Base-by-base conservation (phyloP, 2,329 filamentous ascomycete genomes). In the Rutstroemia sp. region DNA sequence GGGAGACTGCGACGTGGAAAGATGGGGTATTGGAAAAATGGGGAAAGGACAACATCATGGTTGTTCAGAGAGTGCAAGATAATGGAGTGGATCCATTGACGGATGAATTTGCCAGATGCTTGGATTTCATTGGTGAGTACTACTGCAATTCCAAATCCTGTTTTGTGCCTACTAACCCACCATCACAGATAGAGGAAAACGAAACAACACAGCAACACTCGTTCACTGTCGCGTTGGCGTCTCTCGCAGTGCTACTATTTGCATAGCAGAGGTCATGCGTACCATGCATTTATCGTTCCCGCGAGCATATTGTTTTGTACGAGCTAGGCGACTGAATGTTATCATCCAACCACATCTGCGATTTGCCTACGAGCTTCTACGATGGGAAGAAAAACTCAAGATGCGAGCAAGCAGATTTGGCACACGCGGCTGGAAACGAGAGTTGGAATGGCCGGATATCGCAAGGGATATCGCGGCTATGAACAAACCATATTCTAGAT, bases 231-330 rank as follows among this genome's bases (percentile, higher is more conserved):
- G 94, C 18, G 94, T 99, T 7, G 94, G 94, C 49, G 94, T 99
- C 54, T 96, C 92, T 51, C 83, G 94, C 52, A 96, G 90, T 61
- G 94, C 94, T 12, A 99, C 92, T 1, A 96, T 99, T 60, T 97
- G 94, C 70, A 99, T 99, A 66, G 94, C 94, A n/a, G 92, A 97
- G 72, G 90, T 97, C 38, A 99, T 99, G 94, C 85, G 86, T 38
- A 79, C 86, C 25, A 73, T 90, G 65, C 79, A 83, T 21, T 74
- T 96, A 62, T 94, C 90, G 0, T 92, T 97, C 65, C 91, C 94
- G 12, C 82, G 89, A 55, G 94, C 94, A 58, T 99, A 99, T 72
- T 97, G 94, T 71, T 97, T 92, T 71, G 94, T 99, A 39, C 86
- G 94, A 34, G 94, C 94, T 19, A 82, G 94, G 53, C 81, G 94